Evolutionary conservation across 306 rosid species (phyloP).

Genomic region (Prunus mume): DNA sequence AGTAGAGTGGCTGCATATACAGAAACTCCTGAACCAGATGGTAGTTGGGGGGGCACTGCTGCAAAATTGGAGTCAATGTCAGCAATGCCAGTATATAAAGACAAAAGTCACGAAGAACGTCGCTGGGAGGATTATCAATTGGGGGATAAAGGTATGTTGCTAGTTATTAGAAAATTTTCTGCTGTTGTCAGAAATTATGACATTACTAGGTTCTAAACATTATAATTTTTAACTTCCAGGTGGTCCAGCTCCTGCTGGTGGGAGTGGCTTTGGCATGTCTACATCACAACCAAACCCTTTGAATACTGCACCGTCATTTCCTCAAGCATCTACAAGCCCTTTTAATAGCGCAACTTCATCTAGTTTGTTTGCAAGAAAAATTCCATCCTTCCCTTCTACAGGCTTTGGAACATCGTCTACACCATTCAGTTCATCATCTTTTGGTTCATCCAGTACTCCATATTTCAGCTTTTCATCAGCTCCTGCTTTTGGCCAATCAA

Average conservation of each 20-base stretch:
- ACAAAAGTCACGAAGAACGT: constrained; percentile 89
- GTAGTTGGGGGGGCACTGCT: constrained; percentile 16
- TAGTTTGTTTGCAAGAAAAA: constrained; percentile 58
- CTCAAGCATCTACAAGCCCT: constrained; percentile 68
- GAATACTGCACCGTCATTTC: constrained; percentile 49
- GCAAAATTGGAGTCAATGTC: constrained; percentile 77
- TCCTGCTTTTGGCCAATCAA: constrained; percentile 70
- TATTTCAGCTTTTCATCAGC: constrained; percentile 62
- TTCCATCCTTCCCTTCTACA: constrained; percentile 32
- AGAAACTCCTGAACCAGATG: constrained; percentile 67
- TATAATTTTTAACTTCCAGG: constrained; percentile 40
- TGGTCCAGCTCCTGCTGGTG: constrained; percentile 64
- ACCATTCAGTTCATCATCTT: constrained; percentile 57
- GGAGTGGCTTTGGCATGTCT: constrained; percentile 51
- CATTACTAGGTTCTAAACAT: not conserved
- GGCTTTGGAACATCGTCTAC: constrained; percentile 51
- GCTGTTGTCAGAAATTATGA: not conserved
- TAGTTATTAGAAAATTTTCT: not conserved
- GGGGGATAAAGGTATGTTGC: constrained; percentile 71
- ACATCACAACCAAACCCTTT: constrained; percentile 51
- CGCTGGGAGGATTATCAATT: constrained; percentile 93
- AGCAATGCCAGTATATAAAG: constrained; percentile 85
- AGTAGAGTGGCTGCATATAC: constrained; percentile 66
- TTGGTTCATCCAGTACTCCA: constrained; percentile 51
- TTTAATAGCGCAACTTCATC: constrained; percentile 50